Conservation (phyloP, 768 basidiomycete genomes). For the Termitomyces sp. region DNA sequence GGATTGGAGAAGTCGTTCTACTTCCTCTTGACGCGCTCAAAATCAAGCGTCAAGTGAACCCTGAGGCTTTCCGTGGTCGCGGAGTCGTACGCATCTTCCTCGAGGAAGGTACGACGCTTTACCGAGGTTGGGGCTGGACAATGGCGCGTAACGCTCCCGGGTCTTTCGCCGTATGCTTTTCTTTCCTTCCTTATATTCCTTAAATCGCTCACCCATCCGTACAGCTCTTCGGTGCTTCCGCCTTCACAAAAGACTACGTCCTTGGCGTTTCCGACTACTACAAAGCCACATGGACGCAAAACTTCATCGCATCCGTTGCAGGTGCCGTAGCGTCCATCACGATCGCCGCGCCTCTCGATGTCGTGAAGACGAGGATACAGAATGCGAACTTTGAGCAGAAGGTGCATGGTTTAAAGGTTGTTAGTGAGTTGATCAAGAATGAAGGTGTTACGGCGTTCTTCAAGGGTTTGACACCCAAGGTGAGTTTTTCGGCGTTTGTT, state of each 20-base stretch:
- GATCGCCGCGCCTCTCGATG: constrained; percentile 92
- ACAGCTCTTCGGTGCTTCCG: constrained; percentile 96
- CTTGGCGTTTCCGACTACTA: constrained; percentile 88
- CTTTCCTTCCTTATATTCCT: neutral
- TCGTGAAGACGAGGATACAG: constrained; percentile 96
- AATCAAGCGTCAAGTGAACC: constrained; percentile 98
- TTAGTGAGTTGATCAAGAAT: constrained; percentile 80
- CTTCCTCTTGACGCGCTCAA: constrained; percentile 95
- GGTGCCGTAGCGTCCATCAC: constrained; percentile 96
- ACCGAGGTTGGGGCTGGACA: constrained; percentile 99
- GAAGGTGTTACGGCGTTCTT: constrained; percentile 86
- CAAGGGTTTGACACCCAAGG: constrained; percentile 97
- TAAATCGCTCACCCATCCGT: neutral
- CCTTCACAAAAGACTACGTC: constrained; percentile 88
- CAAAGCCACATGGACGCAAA: constrained; percentile 94
- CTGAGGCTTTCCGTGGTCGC: constrained; percentile 95
- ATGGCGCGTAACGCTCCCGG: constrained; percentile 97
- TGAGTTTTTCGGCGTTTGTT: constrained; percentile 23
- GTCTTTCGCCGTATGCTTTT: constrained; percentile 74
- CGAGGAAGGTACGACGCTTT: constrained; percentile 89
- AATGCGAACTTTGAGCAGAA: constrained; percentile 95
- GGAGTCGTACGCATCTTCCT: constrained; percentile 84
- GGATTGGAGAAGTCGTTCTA: constrained; percentile 97
- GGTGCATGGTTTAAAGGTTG: constrained; percentile 72
- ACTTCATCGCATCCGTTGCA: constrained; percentile 92